Conservation (phyloP, 257 asterid genomes). For the Scutellaria minor region DNA sequence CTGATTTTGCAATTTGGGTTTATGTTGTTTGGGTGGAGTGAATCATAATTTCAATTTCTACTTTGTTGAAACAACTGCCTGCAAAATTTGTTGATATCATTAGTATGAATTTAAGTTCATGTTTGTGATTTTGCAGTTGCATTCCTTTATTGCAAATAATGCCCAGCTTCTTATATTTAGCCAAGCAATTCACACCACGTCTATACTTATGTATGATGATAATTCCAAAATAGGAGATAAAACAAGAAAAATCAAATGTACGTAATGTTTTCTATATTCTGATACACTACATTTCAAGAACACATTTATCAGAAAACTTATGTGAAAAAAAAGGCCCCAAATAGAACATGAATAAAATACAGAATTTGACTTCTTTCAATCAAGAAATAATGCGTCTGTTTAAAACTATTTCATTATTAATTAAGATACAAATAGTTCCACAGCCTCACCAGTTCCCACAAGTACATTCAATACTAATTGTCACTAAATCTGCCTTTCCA, state of each 20-base stretch:
- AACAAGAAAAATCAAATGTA: no score
- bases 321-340: no score
- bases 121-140: not conserved
- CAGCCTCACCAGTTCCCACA: not conserved
- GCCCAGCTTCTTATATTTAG: not conserved
- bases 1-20: conserved; percentile 42
- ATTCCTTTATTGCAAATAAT: not conserved
- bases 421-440: conserved; percentile 25
- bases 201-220: no score
- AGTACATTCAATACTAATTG: conserved; percentile 20
- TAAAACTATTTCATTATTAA: not conserved
- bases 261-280: no score
- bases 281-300: not conserved
- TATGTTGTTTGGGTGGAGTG: conserved; percentile 50
- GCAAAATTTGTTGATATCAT: not conserved
- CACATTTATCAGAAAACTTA: not conserved
- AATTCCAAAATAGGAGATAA: no score
- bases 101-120: not conserved
- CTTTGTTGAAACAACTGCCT: not conserved
- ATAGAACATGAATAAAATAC: not conserved
- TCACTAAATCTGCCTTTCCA: conserved; percentile 6
- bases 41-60: no score
- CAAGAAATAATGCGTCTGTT: not conserved
- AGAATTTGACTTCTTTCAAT: not conserved
- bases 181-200: not conserved